A percentile compares a stretch with the other conserved stretches of the same genome.
Evolutionary conservation across 306 rosid genomes (phyloP).

Genomic region (Dicorynia guianensis): DNA sequence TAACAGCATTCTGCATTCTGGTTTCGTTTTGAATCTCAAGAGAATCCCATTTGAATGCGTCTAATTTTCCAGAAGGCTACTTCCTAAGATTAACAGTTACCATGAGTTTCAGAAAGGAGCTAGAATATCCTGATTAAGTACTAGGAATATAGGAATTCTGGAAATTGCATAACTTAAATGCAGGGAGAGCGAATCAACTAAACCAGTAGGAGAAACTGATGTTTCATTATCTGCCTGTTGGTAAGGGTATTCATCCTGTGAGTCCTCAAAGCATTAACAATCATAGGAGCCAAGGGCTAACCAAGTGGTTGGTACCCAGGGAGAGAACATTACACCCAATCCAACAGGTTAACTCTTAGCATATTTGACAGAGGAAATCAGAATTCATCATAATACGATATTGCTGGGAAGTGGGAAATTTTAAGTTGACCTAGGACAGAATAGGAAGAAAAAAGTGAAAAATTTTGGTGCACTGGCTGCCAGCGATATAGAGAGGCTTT

Average conservation of each 20-base stretch:
- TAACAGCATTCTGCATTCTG: not conserved
- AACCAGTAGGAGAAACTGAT: not conserved
- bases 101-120: not conserved
- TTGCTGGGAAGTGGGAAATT: not conserved
- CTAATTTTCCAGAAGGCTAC: not conserved
- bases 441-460: not conserved
- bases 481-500: constrained; percentile 1
- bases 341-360: not conserved
- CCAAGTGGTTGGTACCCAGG: not conserved
- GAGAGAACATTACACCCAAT: not conserved
- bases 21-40: not conserved
- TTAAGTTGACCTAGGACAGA: not conserved
- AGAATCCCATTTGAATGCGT: not conserved
- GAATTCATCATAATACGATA: not conserved
- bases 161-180: not conserved
- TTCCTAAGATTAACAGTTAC: not conserved
- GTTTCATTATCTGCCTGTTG: not conserved
- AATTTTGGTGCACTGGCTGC: not conserved
- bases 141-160: not conserved
- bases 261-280: constrained; percentile 8
- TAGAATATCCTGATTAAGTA: not conserved
- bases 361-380: not conserved
- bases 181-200: not conserved
- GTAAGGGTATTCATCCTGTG: constrained; percentile 2
- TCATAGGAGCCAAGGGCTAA: not conserved